These are phyloP conservation scores for Wickerhamomyces sp. DNA, from an alignment of 1,139 yeast species.

Conservation along the genomic window DNA sequence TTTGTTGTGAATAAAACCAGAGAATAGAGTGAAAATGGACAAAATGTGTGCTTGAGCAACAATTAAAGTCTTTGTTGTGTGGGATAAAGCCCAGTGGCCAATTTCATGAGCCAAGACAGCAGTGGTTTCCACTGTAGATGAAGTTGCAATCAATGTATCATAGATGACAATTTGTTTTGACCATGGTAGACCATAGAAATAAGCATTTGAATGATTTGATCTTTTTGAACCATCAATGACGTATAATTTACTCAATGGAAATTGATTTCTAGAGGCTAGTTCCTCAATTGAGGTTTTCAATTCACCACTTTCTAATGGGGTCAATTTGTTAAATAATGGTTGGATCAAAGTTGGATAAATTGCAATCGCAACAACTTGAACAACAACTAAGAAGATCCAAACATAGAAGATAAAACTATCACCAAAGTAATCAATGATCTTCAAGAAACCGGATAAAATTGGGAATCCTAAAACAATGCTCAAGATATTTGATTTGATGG, in stretches of 20 bases:
- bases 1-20: conserved; percentile 71
- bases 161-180: conserved; percentile 89
- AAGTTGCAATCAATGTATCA: conserved; percentile 83
- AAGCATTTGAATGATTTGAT: conserved; percentile 94
- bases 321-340: conserved; percentile 87
- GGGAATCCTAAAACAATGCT: conserved; percentile 65
- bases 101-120: conserved; percentile 97
- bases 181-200: conserved; percentile 95
- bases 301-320: conserved; percentile 88
- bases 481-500: conserved; percentile 54
- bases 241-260: conserved; percentile 80
- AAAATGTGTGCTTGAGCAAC: conserved; percentile 63
- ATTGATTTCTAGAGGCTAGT: conserved; percentile 67
- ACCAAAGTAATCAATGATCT: conserved; percentile 76
- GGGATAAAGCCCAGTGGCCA: conserved; percentile 94
- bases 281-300: conserved; percentile 76
- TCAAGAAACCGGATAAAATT: conserved; percentile 66
- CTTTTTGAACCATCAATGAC: conserved; percentile 95
- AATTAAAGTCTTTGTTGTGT: conserved; percentile 66
- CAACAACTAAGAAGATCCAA: conserved; percentile 62
- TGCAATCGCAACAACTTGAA: conserved; percentile 70
- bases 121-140: conserved; percentile 73
- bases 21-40: conserved; percentile 62
- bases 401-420: conserved; percentile 76
- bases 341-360: conserved; percentile 78